These are phyloP conservation scores for Hyaloscypha finlandica DNA, from an alignment of 495 filamentous ascomycete genomes.

Conservation along the genomic window DNA sequence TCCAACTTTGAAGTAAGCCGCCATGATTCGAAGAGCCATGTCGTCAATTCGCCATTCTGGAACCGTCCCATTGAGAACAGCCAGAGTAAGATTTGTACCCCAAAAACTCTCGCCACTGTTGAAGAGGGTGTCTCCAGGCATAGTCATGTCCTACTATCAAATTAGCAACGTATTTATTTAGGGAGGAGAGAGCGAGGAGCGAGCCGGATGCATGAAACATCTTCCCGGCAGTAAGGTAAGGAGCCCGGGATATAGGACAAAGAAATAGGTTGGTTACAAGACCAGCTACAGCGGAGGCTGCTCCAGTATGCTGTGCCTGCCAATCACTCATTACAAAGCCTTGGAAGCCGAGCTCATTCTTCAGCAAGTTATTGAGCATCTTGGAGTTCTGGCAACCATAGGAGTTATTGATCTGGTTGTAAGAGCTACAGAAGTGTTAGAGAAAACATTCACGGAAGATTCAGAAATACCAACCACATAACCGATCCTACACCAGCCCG, in stretches of 20 bases:
- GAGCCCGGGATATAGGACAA: too few relatives aligned
- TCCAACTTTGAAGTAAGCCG: slow-evolving; percentile 89
- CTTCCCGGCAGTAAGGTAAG: too few relatives aligned
- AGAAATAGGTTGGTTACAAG: slow-evolving; percentile 36
- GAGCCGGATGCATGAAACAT: too few relatives aligned
- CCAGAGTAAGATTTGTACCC: slow-evolving; percentile 84
- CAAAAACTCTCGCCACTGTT: slow-evolving; percentile 74
- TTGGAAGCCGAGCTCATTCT: slow-evolving; percentile 90
- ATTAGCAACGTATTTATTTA: too few relatives aligned
- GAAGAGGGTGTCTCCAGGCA: slow-evolving; percentile 87
- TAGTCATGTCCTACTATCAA: slow-evolving; percentile 69
- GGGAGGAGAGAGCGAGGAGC: too few relatives aligned
- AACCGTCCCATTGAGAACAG: slow-evolving; percentile 88
- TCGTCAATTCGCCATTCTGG: slow-evolving; percentile 90
- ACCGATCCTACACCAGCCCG: slow-evolving; percentile 77
- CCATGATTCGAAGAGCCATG: slow-evolving; percentile 90
- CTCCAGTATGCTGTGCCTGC: slow-evolving; percentile 85
- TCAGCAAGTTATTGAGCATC: slow-evolving; percentile 79
- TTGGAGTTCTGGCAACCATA: slow-evolving; percentile 73
- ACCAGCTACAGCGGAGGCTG: slow-evolving; percentile 73
- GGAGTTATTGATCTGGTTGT: slow-evolving; percentile 82
- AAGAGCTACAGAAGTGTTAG: slow-evolving; percentile 49
- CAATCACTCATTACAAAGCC: slow-evolving; percentile 93
- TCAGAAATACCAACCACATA: slow-evolving; percentile 62
- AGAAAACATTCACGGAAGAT: background rate